phyloP scores from a whole-genome alignment of 768 basidiomycete species.

The Gloeostereum incarnatum region DNA sequence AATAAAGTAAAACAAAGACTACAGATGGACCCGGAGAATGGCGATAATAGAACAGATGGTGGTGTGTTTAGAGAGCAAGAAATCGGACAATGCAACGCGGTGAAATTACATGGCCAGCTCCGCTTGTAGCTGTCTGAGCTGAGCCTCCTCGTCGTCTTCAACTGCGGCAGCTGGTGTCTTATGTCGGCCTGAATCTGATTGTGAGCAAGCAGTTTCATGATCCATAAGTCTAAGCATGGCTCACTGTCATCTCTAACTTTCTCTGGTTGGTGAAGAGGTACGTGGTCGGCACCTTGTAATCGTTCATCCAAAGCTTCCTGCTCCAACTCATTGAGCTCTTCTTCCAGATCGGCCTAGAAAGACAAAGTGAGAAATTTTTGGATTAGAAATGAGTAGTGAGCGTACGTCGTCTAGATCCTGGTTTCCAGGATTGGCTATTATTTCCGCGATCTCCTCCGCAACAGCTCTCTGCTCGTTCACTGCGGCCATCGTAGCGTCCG shows the following conservation, averaged over 20 bases:
- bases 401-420: slow-evolving; percentile 68
- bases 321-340: slow-evolving; percentile 81
- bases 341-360: slow-evolving; percentile 63
- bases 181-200: slow-evolving; percentile 17
- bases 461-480: slow-evolving; percentile 89
- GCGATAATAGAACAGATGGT: slow-evolving; percentile 8
- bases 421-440: slow-evolving; percentile 66
- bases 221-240: slow-evolving; percentile 13
- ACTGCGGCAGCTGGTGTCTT: slow-evolving; percentile 37
- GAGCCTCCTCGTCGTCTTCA: slow-evolving; percentile 89
- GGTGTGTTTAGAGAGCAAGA: slow-evolving; percentile 13
- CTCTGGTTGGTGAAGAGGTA: slow-evolving; percentile 79
- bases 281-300: slow-evolving; percentile 81
- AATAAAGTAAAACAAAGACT: neutral
- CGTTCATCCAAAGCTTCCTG: slow-evolving; percentile 82
- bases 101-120: slow-evolving; percentile 64
- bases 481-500: slow-evolving; percentile 80
- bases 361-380: no score
- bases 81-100: slow-evolving; percentile 8
- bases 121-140: slow-evolving; percentile 85
- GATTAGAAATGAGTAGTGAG: slow-evolving; percentile 13
- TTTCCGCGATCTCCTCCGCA: slow-evolving; percentile 86
- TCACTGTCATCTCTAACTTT: slow-evolving; percentile 38
- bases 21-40: slow-evolving; percentile 10
- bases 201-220: slow-evolving; percentile 1